phyloP scores from a whole-genome alignment of 129 eudicot species.

The Erigeron canadensis region DNA sequence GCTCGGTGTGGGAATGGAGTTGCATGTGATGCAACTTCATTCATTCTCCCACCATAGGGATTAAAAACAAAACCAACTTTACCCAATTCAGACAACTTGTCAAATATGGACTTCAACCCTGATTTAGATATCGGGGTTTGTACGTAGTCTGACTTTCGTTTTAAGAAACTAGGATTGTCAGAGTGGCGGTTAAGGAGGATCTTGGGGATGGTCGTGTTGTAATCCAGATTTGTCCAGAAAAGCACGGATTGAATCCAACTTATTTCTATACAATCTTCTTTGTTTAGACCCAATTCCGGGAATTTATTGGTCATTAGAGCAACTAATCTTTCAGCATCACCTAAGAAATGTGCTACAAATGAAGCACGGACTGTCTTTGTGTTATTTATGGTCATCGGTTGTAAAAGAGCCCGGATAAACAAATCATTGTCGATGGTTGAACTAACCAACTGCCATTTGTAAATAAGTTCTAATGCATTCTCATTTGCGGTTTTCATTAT shows the following conservation, averaged over 20 bases:
- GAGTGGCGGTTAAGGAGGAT: slow-evolving; percentile 32
- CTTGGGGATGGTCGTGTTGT: slow-evolving; percentile 15
- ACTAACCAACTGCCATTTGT: slow-evolving; percentile 30
- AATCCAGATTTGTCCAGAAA: slow-evolving; percentile 26
- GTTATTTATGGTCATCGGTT: slow-evolving; percentile 9
- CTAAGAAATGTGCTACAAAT: slow-evolving; percentile 32
- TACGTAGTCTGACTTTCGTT: slow-evolving; percentile 48
- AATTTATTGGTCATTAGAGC: slow-evolving; percentile 25
- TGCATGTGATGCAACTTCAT: slow-evolving; percentile 36
- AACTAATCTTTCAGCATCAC: slow-evolving; percentile 20
- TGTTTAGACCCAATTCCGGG: slow-evolving; percentile 32
- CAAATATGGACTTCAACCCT: slow-evolving; percentile 31
- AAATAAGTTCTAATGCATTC: slow-evolving; percentile 25
- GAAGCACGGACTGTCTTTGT: slow-evolving; percentile 19
- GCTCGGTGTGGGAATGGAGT: slow-evolving; percentile 61
- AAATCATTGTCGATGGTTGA: slow-evolving; percentile 1
- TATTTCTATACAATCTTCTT: slow-evolving; percentile 31
- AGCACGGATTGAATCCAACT: slow-evolving; percentile 36
- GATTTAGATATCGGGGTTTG: slow-evolving; percentile 38
- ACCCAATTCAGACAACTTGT: slow-evolving; percentile 34
- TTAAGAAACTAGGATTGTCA: slow-evolving; percentile 31
- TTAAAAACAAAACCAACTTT: slow-evolving; percentile 35
- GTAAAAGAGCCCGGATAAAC: slow-evolving; percentile 28
- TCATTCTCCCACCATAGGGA: slow-evolving; percentile 58
- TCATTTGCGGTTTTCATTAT: slow-evolving; percentile 28